phyloP scores from a whole-genome alignment of 495 filamentous ascomycete genomes.

The Staphylotrichum longicolle region DNA sequence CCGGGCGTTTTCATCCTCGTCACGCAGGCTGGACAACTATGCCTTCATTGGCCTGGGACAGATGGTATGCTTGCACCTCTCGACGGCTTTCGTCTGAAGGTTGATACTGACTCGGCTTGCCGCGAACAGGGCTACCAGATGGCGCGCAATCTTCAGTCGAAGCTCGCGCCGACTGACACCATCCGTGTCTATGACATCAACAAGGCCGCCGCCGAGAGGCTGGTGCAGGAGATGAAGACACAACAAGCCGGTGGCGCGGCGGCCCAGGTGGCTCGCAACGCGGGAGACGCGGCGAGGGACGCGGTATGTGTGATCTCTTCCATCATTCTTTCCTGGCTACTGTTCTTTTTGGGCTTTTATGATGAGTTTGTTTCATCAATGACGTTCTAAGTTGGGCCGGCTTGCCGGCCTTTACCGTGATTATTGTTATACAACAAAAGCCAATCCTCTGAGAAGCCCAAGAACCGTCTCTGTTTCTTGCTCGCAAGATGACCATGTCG shows the following conservation, averaged over 20 bases:
- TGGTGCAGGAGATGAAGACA: constrained; percentile 59
- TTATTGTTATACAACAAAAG: constrained; percentile 48
- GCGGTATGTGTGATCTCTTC: constrained; percentile 58
- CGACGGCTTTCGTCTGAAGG: not conserved
- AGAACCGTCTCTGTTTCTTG: not conserved
- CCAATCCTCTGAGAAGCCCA: constrained; percentile 35
- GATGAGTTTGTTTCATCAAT: constrained; percentile 58
- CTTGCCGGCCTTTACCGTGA: constrained; percentile 35
- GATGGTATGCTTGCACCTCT: constrained; percentile 63
- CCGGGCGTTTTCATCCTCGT: constrained; percentile 57
- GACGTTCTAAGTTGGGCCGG: constrained; percentile 52
- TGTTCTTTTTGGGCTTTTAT: constrained; percentile 30
- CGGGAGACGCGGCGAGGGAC: constrained; percentile 63
- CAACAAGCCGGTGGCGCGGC: constrained; percentile 47
- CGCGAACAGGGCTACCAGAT: constrained; percentile 66
- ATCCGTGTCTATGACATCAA: constrained; percentile 76
- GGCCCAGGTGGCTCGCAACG: constrained; percentile 57
- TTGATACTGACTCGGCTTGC: constrained; percentile 10
- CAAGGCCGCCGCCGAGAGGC: constrained; percentile 53
- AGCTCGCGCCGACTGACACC: constrained; percentile 66
- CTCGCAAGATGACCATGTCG: not conserved
- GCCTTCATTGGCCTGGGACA: constrained; percentile 85
- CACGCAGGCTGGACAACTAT: constrained; percentile 60
- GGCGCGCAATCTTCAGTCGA: constrained; percentile 81
- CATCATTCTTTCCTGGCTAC: not conserved